Evolutionary conservation across 2,329 filamentous ascomycete genomes (phyloP), one percentile per base, ranked within the genome.

Genomic region (Paecilomyces sp.): DNA sequence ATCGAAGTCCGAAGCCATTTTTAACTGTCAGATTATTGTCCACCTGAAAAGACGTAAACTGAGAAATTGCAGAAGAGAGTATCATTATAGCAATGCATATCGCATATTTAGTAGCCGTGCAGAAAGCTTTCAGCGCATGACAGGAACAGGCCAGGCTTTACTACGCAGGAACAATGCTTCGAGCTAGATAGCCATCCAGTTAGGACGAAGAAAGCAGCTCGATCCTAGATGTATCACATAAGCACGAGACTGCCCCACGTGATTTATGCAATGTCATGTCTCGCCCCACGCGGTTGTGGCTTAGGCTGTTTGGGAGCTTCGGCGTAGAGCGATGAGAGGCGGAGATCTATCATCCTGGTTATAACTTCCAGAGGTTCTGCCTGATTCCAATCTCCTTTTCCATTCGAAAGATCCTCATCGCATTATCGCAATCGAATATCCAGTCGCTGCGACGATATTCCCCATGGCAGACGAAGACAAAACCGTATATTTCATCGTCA

Each of bases 1-100:
- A 54, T 80, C 79, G 58, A 74, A 68, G 47, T 80, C 78, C 15
- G 72, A 72, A 61, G 74, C 72, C 77, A 79, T 80, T 64, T 63
- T 64, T 56, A 57, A 6, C 5, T 11, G 4, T 31, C 9, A 25
- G 11, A 28, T 30, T 30, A 28, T 53, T 53, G 13, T 22, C 13
- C 13, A 53, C 24, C 22, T 25, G 6, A n/a, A 30, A 15, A 30
- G 51, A 53, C 13, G 22, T 30, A 56, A 18, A 22, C 18, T 5
- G 25, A 28, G 15, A 22, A 8, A 53, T 33, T 36, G 24, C n/a
- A 34, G 30, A 9, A 12, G 12, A 18, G 34, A 22, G 3, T 12
- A 22, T 34, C 55, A 47, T 47, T 18, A 41, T 18, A 53, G 15
- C 9, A 11, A 15, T 53, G 22, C 24, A 53, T 53, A 25, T 15